Conservation (phyloP, 75 land plant genomes). For the Pinus taeda region DNA sequence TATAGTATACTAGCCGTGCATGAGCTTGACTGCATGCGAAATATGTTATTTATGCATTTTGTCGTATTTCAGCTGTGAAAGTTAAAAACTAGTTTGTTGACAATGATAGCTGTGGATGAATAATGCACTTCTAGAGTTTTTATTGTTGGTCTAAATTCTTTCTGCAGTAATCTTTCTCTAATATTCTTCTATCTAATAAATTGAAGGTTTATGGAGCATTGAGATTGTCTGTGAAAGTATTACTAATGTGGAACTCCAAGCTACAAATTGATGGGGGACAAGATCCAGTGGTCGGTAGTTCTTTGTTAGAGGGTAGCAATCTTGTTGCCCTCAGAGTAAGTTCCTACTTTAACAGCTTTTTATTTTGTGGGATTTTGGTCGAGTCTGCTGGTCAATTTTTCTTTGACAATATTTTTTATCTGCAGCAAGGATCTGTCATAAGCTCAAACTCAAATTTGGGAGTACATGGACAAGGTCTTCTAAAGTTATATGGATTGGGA, state of each 20-base stretch:
- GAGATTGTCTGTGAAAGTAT: conserved; percentile 84
- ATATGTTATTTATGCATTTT: not conserved
- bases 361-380: not conserved
- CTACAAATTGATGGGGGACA: conserved; percentile 88
- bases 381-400: not conserved
- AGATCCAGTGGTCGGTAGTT: conserved; percentile 69
- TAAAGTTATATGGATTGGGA: conserved; percentile 86
- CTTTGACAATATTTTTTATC: not conserved
- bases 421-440: conserved; percentile 44
- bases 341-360: not conserved
- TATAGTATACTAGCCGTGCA: no score
- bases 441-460: conserved; percentile 90
- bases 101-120: no score
- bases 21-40: not conserved
- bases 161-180: not conserved
- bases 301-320: conserved; percentile 90
- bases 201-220: conserved; percentile 94
- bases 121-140: not conserved
- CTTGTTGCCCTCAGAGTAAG: conserved; percentile 72
- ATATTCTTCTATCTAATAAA: not conserved
- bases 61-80: not conserved
- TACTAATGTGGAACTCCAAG: conserved; percentile 93
- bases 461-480: conserved; percentile 93
- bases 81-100: not conserved
- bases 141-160: not conserved